Conservation (phyloP, 495 filamentous ascomycete species). For the Annulohypoxylon stygium region DNA sequence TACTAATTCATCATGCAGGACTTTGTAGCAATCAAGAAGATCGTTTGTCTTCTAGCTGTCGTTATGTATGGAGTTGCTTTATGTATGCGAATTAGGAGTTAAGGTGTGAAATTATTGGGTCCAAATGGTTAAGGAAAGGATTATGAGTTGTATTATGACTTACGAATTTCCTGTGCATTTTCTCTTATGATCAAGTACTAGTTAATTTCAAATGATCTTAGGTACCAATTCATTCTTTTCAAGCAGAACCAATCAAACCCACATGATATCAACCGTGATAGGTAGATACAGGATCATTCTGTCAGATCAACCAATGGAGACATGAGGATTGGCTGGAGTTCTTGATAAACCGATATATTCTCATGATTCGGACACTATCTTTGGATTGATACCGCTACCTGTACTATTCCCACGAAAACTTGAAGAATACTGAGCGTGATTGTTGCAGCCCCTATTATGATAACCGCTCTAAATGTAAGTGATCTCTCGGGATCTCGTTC, state of each 20-base stretch:
- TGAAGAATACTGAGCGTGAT: constrained; percentile 13
- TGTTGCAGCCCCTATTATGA: constrained; percentile 8
- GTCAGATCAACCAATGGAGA: no score
- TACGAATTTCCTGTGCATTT: background rate
- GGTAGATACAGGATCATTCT: no score
- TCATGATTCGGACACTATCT: background rate
- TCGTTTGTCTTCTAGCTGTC: no score
- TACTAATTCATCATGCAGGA: no score
- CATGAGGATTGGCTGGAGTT: no score
- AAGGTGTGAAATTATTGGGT: background rate
- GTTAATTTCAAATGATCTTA: no score
- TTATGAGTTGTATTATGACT: background rate
- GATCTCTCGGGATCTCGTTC: constrained; percentile 15
- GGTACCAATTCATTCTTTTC: background rate
- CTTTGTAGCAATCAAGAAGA: no score
- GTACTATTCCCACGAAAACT: constrained; percentile 8
- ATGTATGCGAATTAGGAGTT: background rate
- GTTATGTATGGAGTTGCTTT: no score
- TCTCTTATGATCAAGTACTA: background rate
- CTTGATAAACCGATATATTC: background rate
- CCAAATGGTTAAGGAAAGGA: background rate
- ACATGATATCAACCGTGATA: no score
- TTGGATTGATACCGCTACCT: background rate
- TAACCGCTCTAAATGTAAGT: constrained; percentile 21
- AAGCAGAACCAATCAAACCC: background rate